These are phyloP conservation scores for Fusarium mundagurra DNA, from an alignment of 2,329 filamentous ascomycete genomes.

Conservation along the genomic window DNA sequence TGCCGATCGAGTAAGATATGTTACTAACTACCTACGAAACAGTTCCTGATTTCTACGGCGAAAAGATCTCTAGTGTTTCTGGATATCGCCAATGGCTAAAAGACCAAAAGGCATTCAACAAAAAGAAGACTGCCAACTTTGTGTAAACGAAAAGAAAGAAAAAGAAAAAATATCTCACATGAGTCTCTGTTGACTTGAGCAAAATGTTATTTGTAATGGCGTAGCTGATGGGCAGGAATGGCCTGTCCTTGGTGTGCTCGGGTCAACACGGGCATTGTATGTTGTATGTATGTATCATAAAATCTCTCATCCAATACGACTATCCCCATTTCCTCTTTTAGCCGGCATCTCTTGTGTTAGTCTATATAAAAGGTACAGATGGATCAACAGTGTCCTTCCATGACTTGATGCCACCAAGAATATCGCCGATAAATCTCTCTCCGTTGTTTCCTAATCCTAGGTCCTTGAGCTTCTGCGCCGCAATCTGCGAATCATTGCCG, in stretches of 20 bases:
- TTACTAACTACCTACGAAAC: constrained; percentile 30
- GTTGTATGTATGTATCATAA: constrained; percentile 44
- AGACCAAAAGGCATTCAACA: constrained; percentile 96
- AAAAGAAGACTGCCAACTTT: constrained; percentile 82
- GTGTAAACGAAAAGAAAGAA: constrained; percentile 52
- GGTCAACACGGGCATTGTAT: constrained; percentile 41
- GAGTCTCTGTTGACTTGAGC: constrained; percentile 9
- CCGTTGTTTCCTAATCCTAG: constrained; percentile 63
- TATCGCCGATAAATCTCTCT: constrained; percentile 72
- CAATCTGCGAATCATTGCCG: constrained; percentile 82
- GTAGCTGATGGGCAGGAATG: constrained; percentile 33
- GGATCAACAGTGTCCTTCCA: constrained; percentile 77
- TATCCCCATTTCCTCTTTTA: constrained; percentile 29
- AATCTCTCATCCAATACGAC: constrained; percentile 39
- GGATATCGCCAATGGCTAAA: constrained; percentile 97
- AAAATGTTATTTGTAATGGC: constrained; percentile 37
- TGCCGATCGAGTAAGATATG: not conserved
- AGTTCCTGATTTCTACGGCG: constrained; percentile 97
- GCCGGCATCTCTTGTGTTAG: not conserved
- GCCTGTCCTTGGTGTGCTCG: constrained; percentile 23
- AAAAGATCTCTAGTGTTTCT: constrained; percentile 94
- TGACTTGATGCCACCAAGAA: constrained; percentile 75
- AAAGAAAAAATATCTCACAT: constrained; percentile 1
- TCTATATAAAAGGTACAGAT: constrained; percentile 62
- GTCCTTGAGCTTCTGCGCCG: constrained; percentile 72